Percentiles rank a stretch among this genome's conserved stretches.
These are phyloP conservation scores for Suhomyces guaymorum DNA, from an alignment of 1,139 yeast genomes.

Conservation along the genomic window DNA sequence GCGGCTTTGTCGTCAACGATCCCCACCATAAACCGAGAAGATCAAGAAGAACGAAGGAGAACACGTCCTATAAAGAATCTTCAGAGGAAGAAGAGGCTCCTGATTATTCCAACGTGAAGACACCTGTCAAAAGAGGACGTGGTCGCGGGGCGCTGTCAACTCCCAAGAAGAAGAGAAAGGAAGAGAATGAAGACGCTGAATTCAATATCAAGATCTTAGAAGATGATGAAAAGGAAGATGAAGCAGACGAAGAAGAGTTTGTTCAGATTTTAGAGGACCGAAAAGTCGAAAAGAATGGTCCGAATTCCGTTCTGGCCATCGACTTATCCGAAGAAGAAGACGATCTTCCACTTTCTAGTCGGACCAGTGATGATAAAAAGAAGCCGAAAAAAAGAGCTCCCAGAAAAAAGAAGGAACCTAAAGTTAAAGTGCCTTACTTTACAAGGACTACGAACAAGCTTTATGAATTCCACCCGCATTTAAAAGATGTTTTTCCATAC, in stretches of 20 bases:
- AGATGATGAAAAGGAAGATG: conserved; percentile 30
- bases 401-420: conserved; percentile 42
- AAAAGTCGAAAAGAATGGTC: conserved; percentile 20
- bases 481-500: conserved; percentile 68
- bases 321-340: conserved; percentile 25
- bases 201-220: conserved; percentile 21
- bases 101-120: conserved; percentile 18
- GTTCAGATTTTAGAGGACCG: conserved; percentile 19
- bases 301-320: conserved; percentile 26
- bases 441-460: conserved; percentile 65
- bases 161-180: conserved; percentile 16
- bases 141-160: conserved; percentile 22
- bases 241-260: conserved; percentile 18
- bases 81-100: conserved; percentile 21
- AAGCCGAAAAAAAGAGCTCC: conserved; percentile 21
- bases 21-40: conserved; percentile 22
- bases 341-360: conserved; percentile 28
- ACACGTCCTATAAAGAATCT: conserved; percentile 25
- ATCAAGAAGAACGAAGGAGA: conserved; percentile 20
- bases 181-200: conserved; percentile 22
- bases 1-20: conserved; percentile 48
- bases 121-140: conserved; percentile 17
- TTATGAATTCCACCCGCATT: conserved; percentile 74
- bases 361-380: conserved; percentile 17
- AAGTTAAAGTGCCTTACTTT: conserved; percentile 66